phyloP scores from a whole-genome alignment of 768 basidiomycete species.

The Cystofilobasidium bisporidii region DNA sequence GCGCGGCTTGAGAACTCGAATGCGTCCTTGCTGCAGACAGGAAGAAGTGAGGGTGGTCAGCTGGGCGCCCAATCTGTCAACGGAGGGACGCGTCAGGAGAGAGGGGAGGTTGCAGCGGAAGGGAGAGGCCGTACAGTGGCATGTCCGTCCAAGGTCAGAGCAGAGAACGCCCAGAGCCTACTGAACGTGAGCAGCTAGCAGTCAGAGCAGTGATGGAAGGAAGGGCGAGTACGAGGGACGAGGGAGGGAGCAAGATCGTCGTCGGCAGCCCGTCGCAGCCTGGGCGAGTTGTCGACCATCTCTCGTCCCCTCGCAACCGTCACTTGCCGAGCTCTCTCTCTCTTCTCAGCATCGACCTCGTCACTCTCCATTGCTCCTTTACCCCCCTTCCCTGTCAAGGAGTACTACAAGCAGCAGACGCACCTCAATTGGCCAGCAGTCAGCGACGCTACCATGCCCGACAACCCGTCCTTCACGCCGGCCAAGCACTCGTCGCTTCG shows the following conservation, averaged over 20 bases:
- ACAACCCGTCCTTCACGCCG: constrained; percentile 19
- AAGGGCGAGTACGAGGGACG: too few relatives aligned
- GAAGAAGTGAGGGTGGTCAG: background rate
- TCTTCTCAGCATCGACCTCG: too few relatives aligned
- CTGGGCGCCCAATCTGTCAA: background rate
- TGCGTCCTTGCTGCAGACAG: constrained; percentile 60
- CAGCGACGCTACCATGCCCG: too few relatives aligned
- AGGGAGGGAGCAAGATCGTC: too few relatives aligned
- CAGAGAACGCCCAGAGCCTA: too few relatives aligned
- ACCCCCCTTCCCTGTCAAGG: too few relatives aligned
- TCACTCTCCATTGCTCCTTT: too few relatives aligned
- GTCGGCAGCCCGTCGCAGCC: background rate
- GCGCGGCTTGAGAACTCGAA: constrained; percentile 84
- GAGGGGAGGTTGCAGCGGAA: background rate
- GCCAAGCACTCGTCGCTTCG: constrained; percentile 23
- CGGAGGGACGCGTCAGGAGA: background rate
- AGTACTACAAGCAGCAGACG: too few relatives aligned
- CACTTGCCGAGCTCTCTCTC: background rate
- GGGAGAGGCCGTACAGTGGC: too few relatives aligned
- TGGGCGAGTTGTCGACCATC: background rate
- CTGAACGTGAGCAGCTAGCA: too few relatives aligned
- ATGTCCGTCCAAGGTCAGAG: too few relatives aligned
- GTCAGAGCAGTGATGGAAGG: too few relatives aligned
- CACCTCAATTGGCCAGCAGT: background rate
- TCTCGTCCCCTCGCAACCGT: background rate